Base-by-base conservation (phyloP, 805 yeast species). In the Priceomyces carsonii region DNA sequence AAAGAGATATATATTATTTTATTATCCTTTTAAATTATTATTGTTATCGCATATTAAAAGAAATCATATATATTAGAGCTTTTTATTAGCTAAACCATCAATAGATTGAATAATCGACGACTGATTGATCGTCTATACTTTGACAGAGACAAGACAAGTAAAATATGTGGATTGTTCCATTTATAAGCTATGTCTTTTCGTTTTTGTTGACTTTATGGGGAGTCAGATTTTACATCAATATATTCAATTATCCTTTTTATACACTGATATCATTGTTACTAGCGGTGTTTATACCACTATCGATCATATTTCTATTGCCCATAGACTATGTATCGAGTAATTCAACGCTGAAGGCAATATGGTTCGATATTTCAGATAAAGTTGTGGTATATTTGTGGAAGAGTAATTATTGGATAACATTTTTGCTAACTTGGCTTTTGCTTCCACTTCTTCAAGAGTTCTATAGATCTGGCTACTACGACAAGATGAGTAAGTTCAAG, bases 391-490 rank as follows among this genome's bases (percentile, higher is more conserved):
- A 67, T 4, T 51, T 83, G 25, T 87, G 95, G 95, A 73, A 83
- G 47, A 50, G 77, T 30, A 79, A 82, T 35, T 87, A 87, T 57
- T 87, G 95, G 95, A 61, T 76, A 7, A 84, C 95, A 0, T 87
- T 86, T 48, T 51, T 70, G n/a, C 61, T 86, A 36, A 87, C 95
- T 26, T 87, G 95, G 95, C 61, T 77, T 5, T 43, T 85, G 1
- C 57, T 87, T 32, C 95, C 95, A 0, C 61, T 82, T 21, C 63
- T 84, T 17, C 93, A 86, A 54, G 82, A 80, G 46, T 87, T 75
- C 64, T 81, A 78, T 46, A 75, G 78, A 32, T 80, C 87, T 2
- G 95, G 95, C 7, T 73, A 80, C 52, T 75, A 69, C 49, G 73
- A 73, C 26, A 66, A 67, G 5, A 39, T 55, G 5, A 60, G 61